Evolutionary conservation across 2,329 filamentous ascomycete species (phyloP).

Genomic region (Beauveria brongniartii): DNA sequence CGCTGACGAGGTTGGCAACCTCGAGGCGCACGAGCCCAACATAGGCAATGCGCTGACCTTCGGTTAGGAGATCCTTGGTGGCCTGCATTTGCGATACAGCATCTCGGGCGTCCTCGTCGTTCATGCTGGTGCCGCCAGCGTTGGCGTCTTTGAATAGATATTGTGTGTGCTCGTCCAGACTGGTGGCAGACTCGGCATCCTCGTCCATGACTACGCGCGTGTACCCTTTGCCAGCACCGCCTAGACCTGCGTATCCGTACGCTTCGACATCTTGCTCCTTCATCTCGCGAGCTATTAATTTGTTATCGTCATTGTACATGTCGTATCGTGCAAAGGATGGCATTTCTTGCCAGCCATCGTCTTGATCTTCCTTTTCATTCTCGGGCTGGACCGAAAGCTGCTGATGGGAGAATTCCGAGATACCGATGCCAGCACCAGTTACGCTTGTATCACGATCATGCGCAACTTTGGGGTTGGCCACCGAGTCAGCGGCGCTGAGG

Average conservation of each 20-base stretch:
- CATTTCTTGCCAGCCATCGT: conserved; percentile 87
- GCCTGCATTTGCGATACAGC: conserved; percentile 85
- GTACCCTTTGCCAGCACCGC: conserved; percentile 89
- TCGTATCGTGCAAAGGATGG: conserved; percentile 87
- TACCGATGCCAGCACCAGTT: conserved; percentile 27
- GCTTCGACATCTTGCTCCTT: conserved; percentile 61
- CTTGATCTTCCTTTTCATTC: conserved; percentile 45
- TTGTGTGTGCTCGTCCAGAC: conserved; percentile 93
- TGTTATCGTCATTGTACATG: conserved; percentile 91
- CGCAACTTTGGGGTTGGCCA: conserved; percentile 8
- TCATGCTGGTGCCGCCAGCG: conserved; percentile 49
- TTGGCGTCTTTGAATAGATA: conserved; percentile 83
- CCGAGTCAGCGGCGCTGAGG: neutral
- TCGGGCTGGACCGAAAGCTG: conserved; percentile 54
- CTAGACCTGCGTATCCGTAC: conserved; percentile 66
- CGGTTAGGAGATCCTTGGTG: conserved; percentile 89
- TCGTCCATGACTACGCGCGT: conserved; percentile 93
- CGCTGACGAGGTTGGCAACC: conserved; percentile 67
- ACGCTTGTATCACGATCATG: conserved; percentile 32
- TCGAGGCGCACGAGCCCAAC: conserved; percentile 81
- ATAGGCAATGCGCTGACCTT: conserved; percentile 92
- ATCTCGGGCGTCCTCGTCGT: conserved; percentile 78
- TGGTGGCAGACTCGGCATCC: conserved; percentile 86
- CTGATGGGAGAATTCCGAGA: conserved; percentile 90
- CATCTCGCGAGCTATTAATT: conserved; percentile 73